These are phyloP conservation scores for Penicillium paxilli DNA, from an alignment of 495 filamentous ascomycete species.

Conservation along the genomic window DNA sequence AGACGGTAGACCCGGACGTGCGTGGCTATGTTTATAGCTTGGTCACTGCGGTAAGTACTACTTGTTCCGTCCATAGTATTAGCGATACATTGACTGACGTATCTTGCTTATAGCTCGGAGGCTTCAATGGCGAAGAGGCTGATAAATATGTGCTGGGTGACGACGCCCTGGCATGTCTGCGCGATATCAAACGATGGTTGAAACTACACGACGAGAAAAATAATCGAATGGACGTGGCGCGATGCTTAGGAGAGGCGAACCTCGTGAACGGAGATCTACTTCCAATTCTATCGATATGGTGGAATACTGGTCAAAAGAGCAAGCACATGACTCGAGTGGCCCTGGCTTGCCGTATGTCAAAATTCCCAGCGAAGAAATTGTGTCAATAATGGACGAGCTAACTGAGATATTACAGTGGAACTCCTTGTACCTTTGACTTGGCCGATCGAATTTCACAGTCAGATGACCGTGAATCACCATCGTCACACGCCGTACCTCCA, in stretches of 20 bases:
- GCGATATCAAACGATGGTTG: conserved; percentile 92
- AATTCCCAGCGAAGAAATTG: background rate
- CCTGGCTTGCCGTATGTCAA: conserved; percentile 68
- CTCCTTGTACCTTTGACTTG: conserved; percentile 93
- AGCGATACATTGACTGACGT: conserved; percentile 22
- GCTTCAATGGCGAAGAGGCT: conserved; percentile 75
- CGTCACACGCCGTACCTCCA: conserved; percentile 86
- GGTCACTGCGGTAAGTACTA: conserved; percentile 76
- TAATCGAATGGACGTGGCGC: conserved; percentile 91
- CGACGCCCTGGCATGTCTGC: conserved; percentile 86
- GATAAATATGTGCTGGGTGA: conserved; percentile 88
- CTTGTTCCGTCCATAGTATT: background rate
- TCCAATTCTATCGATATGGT: conserved; percentile 83
- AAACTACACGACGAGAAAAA: conserved; percentile 92
- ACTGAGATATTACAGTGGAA: conserved; percentile 61
- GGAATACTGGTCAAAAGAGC: conserved; percentile 61
- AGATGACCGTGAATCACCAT: conserved; percentile 91
- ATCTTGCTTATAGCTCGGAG: conserved; percentile 68
- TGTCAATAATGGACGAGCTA: conserved; percentile 3
- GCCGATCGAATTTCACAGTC: conserved; percentile 78
- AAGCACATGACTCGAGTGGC: conserved; percentile 77
- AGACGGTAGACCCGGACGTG: conserved; percentile 80
- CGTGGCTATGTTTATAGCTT: conserved; percentile 88
- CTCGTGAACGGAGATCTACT: conserved; percentile 87
- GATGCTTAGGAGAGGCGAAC: conserved; percentile 90